These are phyloP conservation scores for Cordyceps javanica DNA, from an alignment of 2,329 filamentous ascomycete genomes.

Conservation along the genomic window DNA sequence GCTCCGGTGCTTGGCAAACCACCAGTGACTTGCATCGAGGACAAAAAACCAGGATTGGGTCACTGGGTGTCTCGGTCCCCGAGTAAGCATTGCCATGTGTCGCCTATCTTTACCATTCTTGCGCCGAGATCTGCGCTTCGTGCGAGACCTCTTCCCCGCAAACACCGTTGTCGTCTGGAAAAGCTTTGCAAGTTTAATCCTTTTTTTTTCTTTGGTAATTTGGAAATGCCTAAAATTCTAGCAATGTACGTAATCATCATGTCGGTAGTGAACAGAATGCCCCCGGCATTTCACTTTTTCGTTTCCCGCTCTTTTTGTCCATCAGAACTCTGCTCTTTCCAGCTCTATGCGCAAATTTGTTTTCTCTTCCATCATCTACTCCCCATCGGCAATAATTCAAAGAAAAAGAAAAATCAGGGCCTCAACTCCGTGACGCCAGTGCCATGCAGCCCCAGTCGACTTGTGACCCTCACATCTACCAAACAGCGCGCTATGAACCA, in stretches of 20 bases:
- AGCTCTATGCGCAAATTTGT: not conserved
- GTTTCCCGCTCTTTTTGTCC: not conserved
- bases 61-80: not conserved
- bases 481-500: not conserved
- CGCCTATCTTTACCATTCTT: not conserved
- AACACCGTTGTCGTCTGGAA: not conserved
- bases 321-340: not conserved
- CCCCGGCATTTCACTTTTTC: not conserved
- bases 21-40: not conserved
- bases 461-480: slow-evolving; percentile 5
- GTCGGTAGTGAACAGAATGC: not conserved
- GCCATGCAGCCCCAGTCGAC: slow-evolving; percentile 27
- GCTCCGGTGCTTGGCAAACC: not conserved
- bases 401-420: slow-evolving; percentile 13
- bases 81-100: slow-evolving; percentile 2
- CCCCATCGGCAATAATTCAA: slow-evolving; percentile 1
- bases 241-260: slow-evolving; percentile 10
- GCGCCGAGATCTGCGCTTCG: not conserved
- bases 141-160: not conserved
- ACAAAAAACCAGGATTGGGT: no score
- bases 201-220: slow-evolving; percentile 2
- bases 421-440: slow-evolving; percentile 39
- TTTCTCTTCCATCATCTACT: not conserved
- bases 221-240: not conserved
- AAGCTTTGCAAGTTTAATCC: not conserved